A percentile compares a stretch with the other conserved stretches of the same genome.
phyloP scores from a whole-genome alignment of 139 green algal species.

The Deuterostichococcus epilithicus region DNA sequence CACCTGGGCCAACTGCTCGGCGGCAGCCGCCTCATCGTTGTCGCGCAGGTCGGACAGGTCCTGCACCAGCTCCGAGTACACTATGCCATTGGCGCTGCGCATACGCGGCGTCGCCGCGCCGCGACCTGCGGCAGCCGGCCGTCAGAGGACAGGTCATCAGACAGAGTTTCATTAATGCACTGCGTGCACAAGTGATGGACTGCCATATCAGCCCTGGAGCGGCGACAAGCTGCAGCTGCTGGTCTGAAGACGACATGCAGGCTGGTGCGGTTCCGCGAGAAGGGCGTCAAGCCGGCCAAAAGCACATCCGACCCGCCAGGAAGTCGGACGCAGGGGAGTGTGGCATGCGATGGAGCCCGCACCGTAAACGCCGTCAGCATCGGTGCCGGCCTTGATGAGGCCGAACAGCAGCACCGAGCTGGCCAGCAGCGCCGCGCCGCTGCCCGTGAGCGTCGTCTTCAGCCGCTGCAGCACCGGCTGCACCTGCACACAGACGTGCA shows the following conservation, averaged over 20 bases:
- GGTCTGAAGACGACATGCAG: no score
- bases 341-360: no score
- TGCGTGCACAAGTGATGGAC: no score
- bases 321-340: no score
- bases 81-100: conserved; percentile 24
- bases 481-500: conserved; percentile 18
- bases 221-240: no score
- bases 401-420: conserved; percentile 38
- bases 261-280: no score
- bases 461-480: conserved; percentile 45
- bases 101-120: conserved; percentile 21
- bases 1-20: conserved; percentile 53
- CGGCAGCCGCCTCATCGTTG: conserved; percentile 62
- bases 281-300: no score
- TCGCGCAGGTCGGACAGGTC: conserved; percentile 39
- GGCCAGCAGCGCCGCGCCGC: conserved; percentile 40
- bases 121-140: conserved; percentile 31
- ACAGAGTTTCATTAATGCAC: no score
- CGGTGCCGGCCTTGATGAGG: conserved; percentile 39
- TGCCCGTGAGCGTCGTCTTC: conserved; percentile 51
- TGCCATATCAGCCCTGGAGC: no score
- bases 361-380: conserved; percentile 58
- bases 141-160: no score
- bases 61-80: conserved; percentile 40
- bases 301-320: no score